Evolutionary conservation across 306 rosid genomes (phyloP).

Genomic region (Fragaria nilgerrensis): DNA sequence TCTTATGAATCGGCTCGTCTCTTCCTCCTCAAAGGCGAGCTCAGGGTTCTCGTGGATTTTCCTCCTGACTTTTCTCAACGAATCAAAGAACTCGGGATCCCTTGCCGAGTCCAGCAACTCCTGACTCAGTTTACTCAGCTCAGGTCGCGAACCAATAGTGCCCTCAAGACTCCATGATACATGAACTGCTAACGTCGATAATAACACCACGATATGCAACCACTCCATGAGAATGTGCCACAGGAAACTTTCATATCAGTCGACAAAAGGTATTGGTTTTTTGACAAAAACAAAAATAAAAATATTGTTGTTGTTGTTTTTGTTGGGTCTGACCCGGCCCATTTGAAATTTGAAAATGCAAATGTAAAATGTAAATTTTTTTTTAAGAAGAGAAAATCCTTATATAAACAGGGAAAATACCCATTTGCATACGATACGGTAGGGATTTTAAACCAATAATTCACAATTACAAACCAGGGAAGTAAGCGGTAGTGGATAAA

Average conservation of each 20-base stretch:
- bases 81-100: constrained; percentile 34
- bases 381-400: too few relatives aligned
- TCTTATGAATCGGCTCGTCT: constrained; percentile 48
- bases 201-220: not conserved
- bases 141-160: not conserved
- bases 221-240: constrained; percentile 5
- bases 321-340: too few relatives aligned
- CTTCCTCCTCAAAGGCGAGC: constrained; percentile 49
- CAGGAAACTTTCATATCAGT: not conserved
- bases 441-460: too few relatives aligned
- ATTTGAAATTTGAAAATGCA: too few relatives aligned
- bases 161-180: constrained; percentile 11
- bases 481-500: too few relatives aligned
- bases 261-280: not conserved
- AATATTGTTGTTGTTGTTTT: too few relatives aligned
- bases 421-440: too few relatives aligned
- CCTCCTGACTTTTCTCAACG: constrained; percentile 44
- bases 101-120: constrained; percentile 44
- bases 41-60: constrained; percentile 63
- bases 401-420: too few relatives aligned
- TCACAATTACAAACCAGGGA: too few relatives aligned
- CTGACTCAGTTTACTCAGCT: constrained; percentile 28
- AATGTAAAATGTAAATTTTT: too few relatives aligned
- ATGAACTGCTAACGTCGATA: not conserved
- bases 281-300: not conserved